Evolutionary conservation across 257 asterid species (phyloP), one percentile per base, ranked within the genome.

Genomic region (Solanum habrochaites): DNA sequence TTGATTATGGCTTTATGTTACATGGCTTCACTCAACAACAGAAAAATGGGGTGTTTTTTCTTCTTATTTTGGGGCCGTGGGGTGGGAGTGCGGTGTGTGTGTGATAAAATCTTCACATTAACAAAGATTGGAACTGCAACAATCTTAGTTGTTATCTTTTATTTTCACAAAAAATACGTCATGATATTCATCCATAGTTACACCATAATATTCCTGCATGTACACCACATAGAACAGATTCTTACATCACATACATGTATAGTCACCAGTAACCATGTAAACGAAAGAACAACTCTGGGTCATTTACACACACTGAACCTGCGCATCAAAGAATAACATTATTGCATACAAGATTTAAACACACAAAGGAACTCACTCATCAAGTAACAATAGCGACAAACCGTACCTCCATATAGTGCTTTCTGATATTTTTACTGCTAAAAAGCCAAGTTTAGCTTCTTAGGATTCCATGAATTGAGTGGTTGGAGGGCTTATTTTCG

Each of bases 401-500:
- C 70, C 16, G 23, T 71, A 47, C 67, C 71, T 71, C 83, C 14
- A 16, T 64, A 83, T 23, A 78, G 14, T 45, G 45, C 45, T 81
- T 81, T 25, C 64, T 81, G 8, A 49, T 81, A 81, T 49, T 40
- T 85, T 29, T 66, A 64, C 31, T 12, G n/a, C 62, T 85, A 69
- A 20, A 69, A 71, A 2, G 71, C 82, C 3, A 69, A 37, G 43
- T 70, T 58, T n/a, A 69, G 39, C 71, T 39, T 40, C 83, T 89
- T 86, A 95, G 77, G 95, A 91, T 92, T 96, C 98, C 92, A 96
- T 95, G 91, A 92, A 92, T 78, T 96, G 99, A 86, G 91, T 87
- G 78, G 91, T 35, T n/a, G 98, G 99, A 58, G 99, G 95, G 75
- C 88, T 87, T 56, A 90, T 91, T 85, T 88, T 89, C 5, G 95